Base-by-base conservation (phyloP, 495 filamentous ascomycete genomes). In the Penicillium maclennaniae region DNA sequence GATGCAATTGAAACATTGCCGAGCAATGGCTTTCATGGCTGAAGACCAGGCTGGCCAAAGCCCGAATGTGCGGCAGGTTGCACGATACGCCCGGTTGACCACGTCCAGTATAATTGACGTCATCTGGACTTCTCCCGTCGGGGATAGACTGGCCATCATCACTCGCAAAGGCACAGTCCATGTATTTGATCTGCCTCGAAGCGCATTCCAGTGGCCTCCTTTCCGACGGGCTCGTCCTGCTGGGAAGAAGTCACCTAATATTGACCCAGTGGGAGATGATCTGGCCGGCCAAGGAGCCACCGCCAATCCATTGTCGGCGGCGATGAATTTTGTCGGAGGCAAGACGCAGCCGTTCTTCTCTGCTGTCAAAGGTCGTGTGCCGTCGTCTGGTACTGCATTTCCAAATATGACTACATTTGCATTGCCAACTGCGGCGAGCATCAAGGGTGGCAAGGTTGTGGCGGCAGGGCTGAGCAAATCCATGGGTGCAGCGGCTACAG, bases 91-190 rank as follows among this genome's bases (percentile, higher is more conserved):
- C 7, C 86, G 93, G 17, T 85, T 96, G 81, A 97, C 92, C 4
- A 85, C 90, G 26, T 89, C 93, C 5, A 88, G 86, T 40, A 89
- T 96, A 39, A 79, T 96, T 3, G 92, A 97, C 63, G 86, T 96
- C 16, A 84, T 84, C 7, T 98, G 93, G 93, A 85, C 85, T 1
- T 77, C 81, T 37, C 91, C 92, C 7, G 83, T 83, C 41, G 89
- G 87, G 12, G 89, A 95, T 59, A 79, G 85, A 54, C 67, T 91
- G 12, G 92, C 92, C 12, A 82, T 98, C 62, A 81, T 96, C 42
- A 97, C 92, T 9, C 86, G 92, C 51, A 87, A 88, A 57, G 89
- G 92, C n/a, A 98, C 93, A 2, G 84, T 96, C 5, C 93, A 98
- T 69, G 82, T 95, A 21, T 84, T 93, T 58, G 88, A 96, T 59